Base-by-base conservation (phyloP, 495 filamentous ascomycete genomes). In the Aspergillus bertholletiae region DNA sequence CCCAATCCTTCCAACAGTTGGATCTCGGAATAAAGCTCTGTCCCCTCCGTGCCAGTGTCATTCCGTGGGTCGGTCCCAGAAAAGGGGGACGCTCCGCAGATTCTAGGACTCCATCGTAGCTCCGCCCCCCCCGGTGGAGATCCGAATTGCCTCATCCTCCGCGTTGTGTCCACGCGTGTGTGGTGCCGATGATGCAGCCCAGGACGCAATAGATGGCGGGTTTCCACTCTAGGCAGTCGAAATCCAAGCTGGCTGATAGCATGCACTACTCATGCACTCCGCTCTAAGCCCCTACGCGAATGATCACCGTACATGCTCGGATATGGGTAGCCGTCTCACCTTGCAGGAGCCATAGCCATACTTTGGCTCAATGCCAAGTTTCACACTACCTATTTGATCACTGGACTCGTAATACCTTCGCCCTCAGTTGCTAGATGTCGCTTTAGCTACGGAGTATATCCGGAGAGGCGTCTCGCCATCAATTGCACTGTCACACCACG, bases 121-220 rank as follows among this genome's bases (percentile, higher is more conserved):
- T 53, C 26, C 50, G 50, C 50, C 50, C 39, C 50, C 39, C 39
- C 13, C 12, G 23, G 37, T 53, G 39, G 50, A 34, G 37, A 24
- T 32, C 46, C 13, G 6, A 24, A 41, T 27, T 39, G 18, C 50
- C 41, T 39, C 50, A 52, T 32, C 39, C 18, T 22, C 7, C 11
- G 39, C 17, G 39, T 22, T 21, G 17, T 18, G 39, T 21, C 39
- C 39, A 43, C 39, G 39, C 39, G 9, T 7, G 18, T 43, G 39
- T 13, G 39, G 12, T 17, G 17, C 22, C 18, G 18, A 43, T 43
- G 7, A 43, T 43, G 50, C 50, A 39, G 50, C 40, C 23, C 24
- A 35, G 6, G n/a, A 22, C 8, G 18, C 37, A 17, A 7, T 37
- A 12, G 18, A 1, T 35, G n/a, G 22, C 22, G 15, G 9, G 49